phyloP scores from a whole-genome alignment of 2,329 filamentous ascomycete species.

The Corinectria fuckeliana region DNA sequence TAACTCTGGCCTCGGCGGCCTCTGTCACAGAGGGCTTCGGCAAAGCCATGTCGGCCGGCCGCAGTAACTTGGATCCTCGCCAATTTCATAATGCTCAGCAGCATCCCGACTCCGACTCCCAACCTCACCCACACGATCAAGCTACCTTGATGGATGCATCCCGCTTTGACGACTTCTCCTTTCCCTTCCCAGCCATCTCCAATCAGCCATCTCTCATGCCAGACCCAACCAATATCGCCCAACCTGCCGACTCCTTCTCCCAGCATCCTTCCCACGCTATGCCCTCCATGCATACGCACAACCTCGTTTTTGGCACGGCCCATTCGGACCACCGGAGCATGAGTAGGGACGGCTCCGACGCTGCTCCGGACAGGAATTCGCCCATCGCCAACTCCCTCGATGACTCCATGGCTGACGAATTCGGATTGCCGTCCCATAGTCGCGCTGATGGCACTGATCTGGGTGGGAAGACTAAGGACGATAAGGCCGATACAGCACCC shows the following conservation, averaged over 20 bases:
- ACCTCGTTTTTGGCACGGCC: conserved; percentile 33
- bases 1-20: conserved; percentile 27
- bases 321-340: conserved; percentile 33
- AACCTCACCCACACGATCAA: conserved; percentile 29
- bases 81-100: conserved; percentile 41
- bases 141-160: conserved; percentile 51
- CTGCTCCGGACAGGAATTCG: conserved; percentile 50
- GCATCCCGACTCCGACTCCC: conserved; percentile 34
- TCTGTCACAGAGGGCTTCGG: conserved; percentile 20
- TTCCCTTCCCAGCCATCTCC: conserved; percentile 53
- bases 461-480: conserved; percentile 60
- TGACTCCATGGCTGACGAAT: conserved; percentile 64
- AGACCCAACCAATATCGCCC: conserved; percentile 43
- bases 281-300: conserved; percentile 31
- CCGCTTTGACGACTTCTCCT: conserved; percentile 61
- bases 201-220: conserved; percentile 50
- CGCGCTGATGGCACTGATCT: conserved; percentile 61
- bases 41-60: conserved; percentile 42
- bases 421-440: conserved; percentile 56
- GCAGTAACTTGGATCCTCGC: conserved; percentile 37
- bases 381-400: conserved; percentile 57
- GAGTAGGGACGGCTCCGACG: conserved; percentile 52
- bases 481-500: conserved; percentile 64
- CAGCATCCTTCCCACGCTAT: conserved; percentile 37
- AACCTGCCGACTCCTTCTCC: conserved; percentile 44